Evolutionary conservation across 805 yeast species (phyloP), one percentile per base, ranked within the genome.

Genomic region (Saccharomycopsis sp.): DNA sequence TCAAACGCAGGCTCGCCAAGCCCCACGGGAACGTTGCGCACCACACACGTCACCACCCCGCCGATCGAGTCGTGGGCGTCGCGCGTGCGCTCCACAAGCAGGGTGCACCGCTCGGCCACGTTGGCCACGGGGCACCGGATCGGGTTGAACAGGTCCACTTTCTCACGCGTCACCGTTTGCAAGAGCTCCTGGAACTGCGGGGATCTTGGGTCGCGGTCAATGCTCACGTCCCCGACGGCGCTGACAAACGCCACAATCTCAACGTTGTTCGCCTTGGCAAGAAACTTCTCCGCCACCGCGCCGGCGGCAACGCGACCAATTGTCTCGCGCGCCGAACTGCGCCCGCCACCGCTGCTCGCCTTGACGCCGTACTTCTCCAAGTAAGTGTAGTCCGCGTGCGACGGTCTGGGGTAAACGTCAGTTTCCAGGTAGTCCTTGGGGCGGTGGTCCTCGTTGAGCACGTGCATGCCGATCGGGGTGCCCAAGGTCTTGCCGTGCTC

Each of bases 251-350:
- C 98, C 36, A 92, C 96, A 54, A 92, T 85, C 62, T 65, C 97
- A 34, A 92, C 92, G 45, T 75, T 73, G 57, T 81, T 77, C 41
- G 83, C 81, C 52, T 80, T 77, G 36, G 64, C 57, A 56, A 92
- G 71, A 50, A 85, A 79, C 64, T 88, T 89, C 62, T 92, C 98
- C 37, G 98, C 98, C 61, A 92, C 78, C 38, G 96, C 97, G 56
- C 96, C 96, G 6, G 96, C 97, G 36, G 97, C 97, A 40, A 92
- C 98, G 62, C 98, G 77, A 43, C 98, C 98, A 54, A 92, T 92
- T 32, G 98, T 92, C 65, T 92, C 98, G 62, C 98, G 77, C 6
- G 98, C 98, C 34, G 89, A 77, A 9, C 96, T 82, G 59, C 98
- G 77, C 48, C 98, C 98, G 56, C 98, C 98, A 39, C 98, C 98